These are phyloP conservation scores for Vanderwaltozyma tropicalis DNA, from an alignment of 805 yeast genomes.

Conservation along the genomic window DNA sequence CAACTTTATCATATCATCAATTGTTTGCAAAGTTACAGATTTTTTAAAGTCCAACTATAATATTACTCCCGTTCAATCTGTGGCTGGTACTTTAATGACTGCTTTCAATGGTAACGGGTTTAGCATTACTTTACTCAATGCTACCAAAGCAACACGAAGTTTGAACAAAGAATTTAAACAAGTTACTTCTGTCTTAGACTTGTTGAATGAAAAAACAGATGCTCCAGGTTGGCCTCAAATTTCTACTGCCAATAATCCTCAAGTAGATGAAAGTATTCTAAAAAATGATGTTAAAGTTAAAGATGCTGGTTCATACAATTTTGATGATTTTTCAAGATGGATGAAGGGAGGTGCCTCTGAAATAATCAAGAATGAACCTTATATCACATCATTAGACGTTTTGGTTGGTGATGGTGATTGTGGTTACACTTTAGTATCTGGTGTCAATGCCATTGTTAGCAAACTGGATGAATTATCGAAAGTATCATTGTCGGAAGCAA, in stretches of 20 bases:
- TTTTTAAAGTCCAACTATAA: conserved; percentile 42
- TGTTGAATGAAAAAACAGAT: conserved; percentile 60
- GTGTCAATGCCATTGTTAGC: conserved; percentile 61
- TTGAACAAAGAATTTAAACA: conserved; percentile 27
- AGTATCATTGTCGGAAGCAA: conserved; percentile 39
- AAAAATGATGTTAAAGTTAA: conserved; percentile 26
- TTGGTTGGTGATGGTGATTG: conserved; percentile 96
- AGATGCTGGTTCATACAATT: conserved; percentile 30
- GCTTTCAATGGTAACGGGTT: conserved; percentile 90
- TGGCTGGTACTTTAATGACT: conserved; percentile 74
- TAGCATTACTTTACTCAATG: conserved; percentile 71
- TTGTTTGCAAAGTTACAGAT: conserved; percentile 48
- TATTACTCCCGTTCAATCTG: conserved; percentile 56
- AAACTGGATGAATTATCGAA: conserved; percentile 38
- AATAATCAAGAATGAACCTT: conserved; percentile 61
- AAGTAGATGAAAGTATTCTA: conserved; percentile 21
- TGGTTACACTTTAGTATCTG: conserved; percentile 80
- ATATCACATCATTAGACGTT: conserved; percentile 75
- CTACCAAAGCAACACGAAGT: conserved; percentile 38
- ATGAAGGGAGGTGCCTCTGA: conserved; percentile 41
- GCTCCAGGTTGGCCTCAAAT: conserved; percentile 67
- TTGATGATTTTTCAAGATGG: conserved; percentile 26
- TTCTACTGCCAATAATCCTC: conserved; percentile 21
- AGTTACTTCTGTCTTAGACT: conserved; percentile 34
- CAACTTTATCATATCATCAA: conserved; percentile 63